A percentile compares a stretch with the other conserved stretches of the same genome.
Conservation (phyloP, 78 protist genomes). For the Dictyostelium firmibasis region DNA sequence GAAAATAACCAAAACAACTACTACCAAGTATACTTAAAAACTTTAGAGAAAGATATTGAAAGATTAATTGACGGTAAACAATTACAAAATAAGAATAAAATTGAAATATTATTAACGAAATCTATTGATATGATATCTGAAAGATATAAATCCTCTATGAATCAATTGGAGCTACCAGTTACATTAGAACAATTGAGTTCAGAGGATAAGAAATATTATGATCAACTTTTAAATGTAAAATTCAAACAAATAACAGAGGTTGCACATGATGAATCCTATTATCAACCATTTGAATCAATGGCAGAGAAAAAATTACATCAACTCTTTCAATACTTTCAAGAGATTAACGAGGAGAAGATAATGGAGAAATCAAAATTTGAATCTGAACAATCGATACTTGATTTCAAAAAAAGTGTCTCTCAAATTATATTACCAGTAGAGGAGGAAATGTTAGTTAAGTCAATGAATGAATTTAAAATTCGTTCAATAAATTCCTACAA, state of each 20-base stretch:
- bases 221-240: background rate
- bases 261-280: slow-evolving; percentile 23
- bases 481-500: background rate
- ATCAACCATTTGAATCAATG: slow-evolving; percentile 9
- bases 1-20: background rate
- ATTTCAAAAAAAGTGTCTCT: slow-evolving; percentile 21
- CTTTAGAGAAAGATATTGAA: slow-evolving; percentile 33
- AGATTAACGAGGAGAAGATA: slow-evolving; percentile 27
- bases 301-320: background rate
- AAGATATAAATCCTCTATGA: background rate
- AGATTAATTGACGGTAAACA: background rate
- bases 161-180: background rate
- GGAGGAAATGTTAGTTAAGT: slow-evolving; percentile 5
- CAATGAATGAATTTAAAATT: background rate
- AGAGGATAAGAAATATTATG: background rate
- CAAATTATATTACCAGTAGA: slow-evolving; percentile 1
- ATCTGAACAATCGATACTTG: background rate
- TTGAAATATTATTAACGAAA: slow-evolving; percentile 32
- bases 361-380: background rate
- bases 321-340: background rate
- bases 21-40: background rate
- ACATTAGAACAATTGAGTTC: background rate
- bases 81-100: slow-evolving; percentile 24
- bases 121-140: background rate
- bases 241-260: slow-evolving; percentile 7